Percentiles rank a stretch among this genome's conserved stretches.
phyloP scores from a whole-genome alignment of 768 basidiomycete species.

The Rhizopogon salebrosus region DNA sequence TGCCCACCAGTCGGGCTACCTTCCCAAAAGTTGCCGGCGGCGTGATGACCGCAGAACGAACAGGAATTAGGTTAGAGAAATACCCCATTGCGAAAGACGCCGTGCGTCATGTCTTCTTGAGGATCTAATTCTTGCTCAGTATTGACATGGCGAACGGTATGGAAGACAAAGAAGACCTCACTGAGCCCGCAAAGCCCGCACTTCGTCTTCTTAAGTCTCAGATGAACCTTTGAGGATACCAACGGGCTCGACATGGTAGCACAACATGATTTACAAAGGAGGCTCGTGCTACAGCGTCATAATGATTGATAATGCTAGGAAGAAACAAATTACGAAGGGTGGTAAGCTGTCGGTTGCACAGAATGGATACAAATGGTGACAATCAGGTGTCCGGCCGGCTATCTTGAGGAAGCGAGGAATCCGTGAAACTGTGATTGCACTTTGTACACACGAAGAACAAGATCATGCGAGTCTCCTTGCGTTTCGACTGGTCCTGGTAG shows the following conservation, averaged over 20 bases:
- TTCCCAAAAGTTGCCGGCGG: neutral
- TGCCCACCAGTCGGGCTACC: neutral
- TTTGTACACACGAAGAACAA: constrained; percentile 87
- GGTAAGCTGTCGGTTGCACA: neutral
- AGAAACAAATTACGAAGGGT: neutral
- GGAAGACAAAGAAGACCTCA: neutral
- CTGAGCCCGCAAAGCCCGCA: neutral
- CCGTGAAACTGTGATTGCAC: constrained; percentile 71
- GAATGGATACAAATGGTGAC: constrained; percentile 5
- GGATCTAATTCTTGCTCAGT: no score
- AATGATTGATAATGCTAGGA: neutral
- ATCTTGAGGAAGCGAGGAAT: constrained; percentile 55
- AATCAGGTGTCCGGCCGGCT: constrained; percentile 26
- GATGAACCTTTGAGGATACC: neutral
- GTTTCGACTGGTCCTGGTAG: constrained; percentile 96
- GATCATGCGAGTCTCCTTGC: constrained; percentile 93
- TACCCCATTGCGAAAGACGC: neutral
- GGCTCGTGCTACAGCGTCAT: neutral
- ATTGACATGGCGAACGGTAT: neutral
- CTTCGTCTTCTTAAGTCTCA: neutral
- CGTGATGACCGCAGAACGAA: neutral
- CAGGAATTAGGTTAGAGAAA: neutral
- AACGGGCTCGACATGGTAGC: neutral
- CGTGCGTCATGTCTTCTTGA: no score
- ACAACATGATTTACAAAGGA: neutral